Evolutionary conservation across 306 rosid genomes (phyloP).

Genomic region (Cercis canadensis): DNA sequence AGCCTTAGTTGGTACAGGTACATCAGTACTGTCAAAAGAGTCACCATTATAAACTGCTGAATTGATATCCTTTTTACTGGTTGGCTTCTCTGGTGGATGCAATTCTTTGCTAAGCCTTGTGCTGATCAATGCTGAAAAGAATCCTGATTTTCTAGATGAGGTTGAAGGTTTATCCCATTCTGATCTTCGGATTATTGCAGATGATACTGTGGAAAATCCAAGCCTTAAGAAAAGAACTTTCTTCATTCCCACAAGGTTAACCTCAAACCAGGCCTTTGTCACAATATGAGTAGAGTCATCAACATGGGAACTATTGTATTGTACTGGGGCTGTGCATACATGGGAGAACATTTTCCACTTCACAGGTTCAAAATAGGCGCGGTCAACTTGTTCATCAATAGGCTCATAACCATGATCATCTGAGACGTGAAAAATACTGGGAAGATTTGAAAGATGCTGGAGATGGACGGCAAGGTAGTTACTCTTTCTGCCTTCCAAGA

Average conservation of each 20-base stretch:
- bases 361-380: slow-evolving; percentile 60
- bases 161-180: slow-evolving; percentile 65
- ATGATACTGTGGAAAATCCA: slow-evolving; percentile 57
- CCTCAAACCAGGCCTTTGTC: slow-evolving; percentile 70
- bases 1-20: slow-evolving; percentile 54
- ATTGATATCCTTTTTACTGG: slow-evolving; percentile 46
- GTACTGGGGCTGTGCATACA: slow-evolving; percentile 65
- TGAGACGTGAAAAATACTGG: slow-evolving; percentile 50
- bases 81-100: slow-evolving; percentile 48
- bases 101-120: slow-evolving; percentile 61
- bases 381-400: slow-evolving; percentile 46
- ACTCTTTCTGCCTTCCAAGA: slow-evolving; percentile 69
- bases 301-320: slow-evolving; percentile 42
- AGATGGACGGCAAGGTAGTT: slow-evolving; percentile 69
- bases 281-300: slow-evolving; percentile 55
- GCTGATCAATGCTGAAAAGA: slow-evolving; percentile 60
- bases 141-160: slow-evolving; percentile 57
- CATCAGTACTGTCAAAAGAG: slow-evolving; percentile 36
- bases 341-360: slow-evolving; percentile 69
- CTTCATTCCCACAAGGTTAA: slow-evolving; percentile 52
- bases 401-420: slow-evolving; percentile 40
- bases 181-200: slow-evolving; percentile 55
- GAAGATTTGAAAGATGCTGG: slow-evolving; percentile 69
- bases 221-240: slow-evolving; percentile 69
- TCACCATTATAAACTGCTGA: slow-evolving; percentile 57